Conservation (phyloP, 495 filamentous ascomycete genomes). For the Trichoderma gamsii region DNA sequence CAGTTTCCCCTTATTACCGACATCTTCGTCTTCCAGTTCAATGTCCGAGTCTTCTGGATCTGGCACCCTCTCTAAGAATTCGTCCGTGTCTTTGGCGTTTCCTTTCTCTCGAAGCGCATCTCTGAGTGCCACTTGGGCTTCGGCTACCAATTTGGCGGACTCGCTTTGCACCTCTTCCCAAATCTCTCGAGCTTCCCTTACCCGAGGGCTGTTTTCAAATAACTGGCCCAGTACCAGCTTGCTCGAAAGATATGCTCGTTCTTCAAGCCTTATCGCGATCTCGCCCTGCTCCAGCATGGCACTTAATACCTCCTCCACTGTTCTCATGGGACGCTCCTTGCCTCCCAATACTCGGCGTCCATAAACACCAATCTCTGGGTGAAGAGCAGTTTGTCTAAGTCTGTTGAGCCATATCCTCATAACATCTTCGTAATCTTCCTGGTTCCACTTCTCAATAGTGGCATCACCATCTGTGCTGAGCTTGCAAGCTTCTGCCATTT, state of each 20-base stretch:
- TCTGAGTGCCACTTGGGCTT: constrained; percentile 57
- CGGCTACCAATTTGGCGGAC: constrained; percentile 50
- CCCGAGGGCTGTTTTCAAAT: constrained; percentile 52
- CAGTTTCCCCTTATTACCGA: constrained; percentile 25
- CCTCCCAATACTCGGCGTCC: constrained; percentile 63
- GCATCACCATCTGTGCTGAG: constrained; percentile 60
- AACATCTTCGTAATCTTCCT: constrained; percentile 53
- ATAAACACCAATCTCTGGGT: constrained; percentile 66
- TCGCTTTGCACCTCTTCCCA: constrained; percentile 59
- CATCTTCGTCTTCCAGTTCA: constrained; percentile 37
- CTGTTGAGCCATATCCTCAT: constrained; percentile 51
- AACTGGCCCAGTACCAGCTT: constrained; percentile 67
- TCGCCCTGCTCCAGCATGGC: constrained; percentile 85
- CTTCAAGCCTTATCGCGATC: constrained; percentile 53
- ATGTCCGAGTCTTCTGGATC: constrained; percentile 22
- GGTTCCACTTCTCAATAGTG: constrained; percentile 53
- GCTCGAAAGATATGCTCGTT: constrained; percentile 55
- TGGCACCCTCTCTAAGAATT: constrained; percentile 19
- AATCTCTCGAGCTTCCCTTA: constrained; percentile 53
- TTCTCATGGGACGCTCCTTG: constrained; percentile 60
- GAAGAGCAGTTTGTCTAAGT: constrained; percentile 79
- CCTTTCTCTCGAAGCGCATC: constrained; percentile 32
- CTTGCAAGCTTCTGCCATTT: constrained; percentile 65
- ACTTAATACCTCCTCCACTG: constrained; percentile 75
- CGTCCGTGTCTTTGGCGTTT: constrained; percentile 16